phyloP scores from a whole-genome alignment of 305 asterid species.

The Plantago coronopus region DNA sequence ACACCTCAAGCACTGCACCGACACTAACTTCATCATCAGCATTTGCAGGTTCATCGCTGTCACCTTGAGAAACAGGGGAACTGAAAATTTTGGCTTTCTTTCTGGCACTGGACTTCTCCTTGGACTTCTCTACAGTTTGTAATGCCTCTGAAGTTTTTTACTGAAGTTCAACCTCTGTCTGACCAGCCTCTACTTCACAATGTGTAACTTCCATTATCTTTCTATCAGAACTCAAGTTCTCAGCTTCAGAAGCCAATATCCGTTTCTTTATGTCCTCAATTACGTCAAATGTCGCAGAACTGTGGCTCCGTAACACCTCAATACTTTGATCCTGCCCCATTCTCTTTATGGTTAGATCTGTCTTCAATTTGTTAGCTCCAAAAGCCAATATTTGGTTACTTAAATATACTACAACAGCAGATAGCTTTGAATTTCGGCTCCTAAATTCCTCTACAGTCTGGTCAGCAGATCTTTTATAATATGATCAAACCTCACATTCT shows the following conservation, averaged over 20 bases:
- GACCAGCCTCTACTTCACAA: background rate
- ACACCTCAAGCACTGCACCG: background rate
- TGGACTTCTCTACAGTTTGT: background rate
- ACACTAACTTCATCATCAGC: background rate
- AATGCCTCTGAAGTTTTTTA: background rate
- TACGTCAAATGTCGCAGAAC: background rate
- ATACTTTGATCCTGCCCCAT: constrained; percentile 9
- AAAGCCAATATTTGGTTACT: background rate
- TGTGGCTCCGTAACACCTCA: background rate
- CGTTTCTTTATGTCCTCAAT: background rate
- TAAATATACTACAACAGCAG: background rate
- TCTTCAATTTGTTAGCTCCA: background rate
- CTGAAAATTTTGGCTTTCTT: too few relatives aligned
- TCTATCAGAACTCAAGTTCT: too few relatives aligned
- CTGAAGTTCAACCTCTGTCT: constrained; percentile 8
- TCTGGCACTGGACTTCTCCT: background rate
- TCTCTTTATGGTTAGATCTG: background rate
- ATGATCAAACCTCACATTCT: background rate
- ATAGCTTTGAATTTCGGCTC: background rate
- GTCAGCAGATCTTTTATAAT: background rate
- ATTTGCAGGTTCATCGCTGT: background rate
- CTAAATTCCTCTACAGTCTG: constrained; percentile 13
- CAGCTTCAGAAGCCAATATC: background rate
- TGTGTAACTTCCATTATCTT: too few relatives aligned
- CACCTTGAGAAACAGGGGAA: too few relatives aligned